A percentile compares a stretch with the other conserved stretches of the same genome.
Conservation (phyloP, 2,329 filamentous ascomycete species). For the Fusarium algeriense region DNA sequence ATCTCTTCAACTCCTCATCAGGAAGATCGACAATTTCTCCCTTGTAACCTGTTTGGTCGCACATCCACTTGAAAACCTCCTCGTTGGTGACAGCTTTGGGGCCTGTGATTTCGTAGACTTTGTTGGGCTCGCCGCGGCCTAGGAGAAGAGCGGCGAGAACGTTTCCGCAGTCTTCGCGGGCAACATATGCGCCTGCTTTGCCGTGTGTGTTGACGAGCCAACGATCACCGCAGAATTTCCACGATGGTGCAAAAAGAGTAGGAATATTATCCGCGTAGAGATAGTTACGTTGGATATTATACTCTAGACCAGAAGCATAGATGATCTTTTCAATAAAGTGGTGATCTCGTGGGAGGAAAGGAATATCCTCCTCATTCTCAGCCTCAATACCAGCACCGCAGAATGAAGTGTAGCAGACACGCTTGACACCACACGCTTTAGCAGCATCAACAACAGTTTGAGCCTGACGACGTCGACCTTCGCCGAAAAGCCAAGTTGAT, state of each 20-base stretch:
- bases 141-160: slow-evolving; percentile 37
- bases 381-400: slow-evolving; percentile 42
- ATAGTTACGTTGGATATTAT: slow-evolving; percentile 43
- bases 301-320: slow-evolving; percentile 40
- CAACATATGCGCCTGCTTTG: slow-evolving; percentile 39
- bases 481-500: slow-evolving; percentile 44
- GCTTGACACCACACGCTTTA: slow-evolving; percentile 40
- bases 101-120: slow-evolving; percentile 40
- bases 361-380: slow-evolving; percentile 44
- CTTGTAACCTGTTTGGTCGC: slow-evolving; percentile 35
- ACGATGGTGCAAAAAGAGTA: slow-evolving; percentile 37
- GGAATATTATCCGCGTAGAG: slow-evolving; percentile 44
- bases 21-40: slow-evolving; percentile 40
- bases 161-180: slow-evolving; percentile 41
- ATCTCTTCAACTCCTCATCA: slow-evolving; percentile 41
- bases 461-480: slow-evolving; percentile 38
- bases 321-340: slow-evolving; percentile 43
- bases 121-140: slow-evolving; percentile 40
- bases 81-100: slow-evolving; percentile 39
- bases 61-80: slow-evolving; percentile 42
- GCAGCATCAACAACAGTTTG: slow-evolving; percentile 40
- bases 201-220: slow-evolving; percentile 43
- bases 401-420: slow-evolving; percentile 45
- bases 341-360: slow-evolving; percentile 43
- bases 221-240: slow-evolving; percentile 42